A percentile compares a stretch with the other conserved stretches of the same genome.
Evolutionary conservation across 2,329 filamentous ascomycete genomes (phyloP).

Genomic region (Cladosporium sp.): DNA sequence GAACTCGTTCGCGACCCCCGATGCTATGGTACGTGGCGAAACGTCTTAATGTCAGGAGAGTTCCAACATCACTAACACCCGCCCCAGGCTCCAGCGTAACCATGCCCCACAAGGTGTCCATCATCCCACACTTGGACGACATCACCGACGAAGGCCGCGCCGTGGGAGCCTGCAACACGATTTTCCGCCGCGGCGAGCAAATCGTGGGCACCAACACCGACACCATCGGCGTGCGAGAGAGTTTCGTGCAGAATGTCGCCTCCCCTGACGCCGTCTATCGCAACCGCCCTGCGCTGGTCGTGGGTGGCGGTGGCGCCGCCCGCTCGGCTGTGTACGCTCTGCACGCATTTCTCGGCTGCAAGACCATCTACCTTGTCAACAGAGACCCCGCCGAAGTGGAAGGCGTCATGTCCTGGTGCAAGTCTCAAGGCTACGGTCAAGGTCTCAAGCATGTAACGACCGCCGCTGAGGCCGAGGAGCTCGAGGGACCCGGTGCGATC

Average conservation of each 20-base stretch:
- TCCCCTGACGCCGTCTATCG: slow-evolving; percentile 48
- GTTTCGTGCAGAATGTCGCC: slow-evolving; percentile 51
- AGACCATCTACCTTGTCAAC: slow-evolving; percentile 72
- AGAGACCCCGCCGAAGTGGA: slow-evolving; percentile 64
- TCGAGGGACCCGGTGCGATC: slow-evolving; percentile 62
- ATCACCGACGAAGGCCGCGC: slow-evolving; percentile 68
- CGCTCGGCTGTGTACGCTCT: slow-evolving; percentile 73
- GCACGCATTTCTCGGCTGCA: slow-evolving; percentile 63
- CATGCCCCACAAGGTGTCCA: slow-evolving; percentile 79
- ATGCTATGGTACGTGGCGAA: slow-evolving; percentile 54
- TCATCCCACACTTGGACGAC: slow-evolving; percentile 68
- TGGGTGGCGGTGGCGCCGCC: slow-evolving; percentile 77
- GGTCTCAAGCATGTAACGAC: slow-evolving; percentile 59
- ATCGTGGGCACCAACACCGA: slow-evolving; percentile 75
- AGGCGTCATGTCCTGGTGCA: slow-evolving; percentile 63
- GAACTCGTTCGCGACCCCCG: slow-evolving; percentile 51
- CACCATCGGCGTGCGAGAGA: slow-evolving; percentile 71
- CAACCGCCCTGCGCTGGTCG: slow-evolving; percentile 63
- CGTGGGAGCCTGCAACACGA: slow-evolving; percentile 76
- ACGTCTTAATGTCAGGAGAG: neutral
- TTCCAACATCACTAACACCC: no score
- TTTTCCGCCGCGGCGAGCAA: slow-evolving; percentile 57
- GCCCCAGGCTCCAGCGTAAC: slow-evolving; percentile 64
- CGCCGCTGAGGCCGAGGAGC: slow-evolving; percentile 53
- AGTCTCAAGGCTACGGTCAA: slow-evolving; percentile 54